Evolutionary conservation across 1,284 basidiomycete species (phyloP).

Genomic region (Phlebopus sp.): DNA sequence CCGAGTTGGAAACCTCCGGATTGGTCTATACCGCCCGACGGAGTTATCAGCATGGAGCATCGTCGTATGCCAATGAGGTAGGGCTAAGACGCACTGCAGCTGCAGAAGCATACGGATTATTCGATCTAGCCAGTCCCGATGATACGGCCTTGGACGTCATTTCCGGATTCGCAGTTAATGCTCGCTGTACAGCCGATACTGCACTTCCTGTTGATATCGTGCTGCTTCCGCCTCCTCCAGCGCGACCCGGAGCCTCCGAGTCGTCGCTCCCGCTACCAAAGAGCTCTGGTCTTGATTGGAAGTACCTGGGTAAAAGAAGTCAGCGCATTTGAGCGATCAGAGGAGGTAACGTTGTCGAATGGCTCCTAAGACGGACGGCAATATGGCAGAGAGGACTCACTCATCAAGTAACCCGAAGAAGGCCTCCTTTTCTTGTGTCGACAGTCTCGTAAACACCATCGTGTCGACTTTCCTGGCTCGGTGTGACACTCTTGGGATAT

Average conservation of each 20-base stretch:
- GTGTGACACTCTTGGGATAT: not conserved
- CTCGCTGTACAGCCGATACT: constrained; percentile 46
- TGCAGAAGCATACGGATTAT: constrained; percentile 25
- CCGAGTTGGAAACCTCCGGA: constrained; percentile 34
- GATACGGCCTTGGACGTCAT: constrained; percentile 42
- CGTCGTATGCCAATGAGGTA: too few relatives aligned
- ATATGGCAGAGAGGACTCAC: constrained; percentile 37
- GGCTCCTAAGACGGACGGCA: constrained; percentile 1
- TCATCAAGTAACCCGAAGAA: constrained; percentile 78
- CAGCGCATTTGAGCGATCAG: not conserved
- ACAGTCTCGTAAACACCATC: constrained; percentile 71
- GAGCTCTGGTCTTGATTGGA: constrained; percentile 71
- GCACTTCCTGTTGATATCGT: constrained; percentile 30
- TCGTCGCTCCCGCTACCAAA: constrained; percentile 24
- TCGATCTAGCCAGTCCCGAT: constrained; percentile 36
- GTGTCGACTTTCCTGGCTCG: not conserved
- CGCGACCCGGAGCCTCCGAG: constrained; percentile 18
- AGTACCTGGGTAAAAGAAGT: constrained; percentile 54
- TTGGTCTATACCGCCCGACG: constrained; percentile 13
- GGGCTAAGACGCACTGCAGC: constrained; percentile 19
- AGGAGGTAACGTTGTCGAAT: not conserved
- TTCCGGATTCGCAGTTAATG: constrained; percentile 45
- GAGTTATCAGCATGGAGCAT: not conserved
- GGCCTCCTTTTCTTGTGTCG: constrained; percentile 66
- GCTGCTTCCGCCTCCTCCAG: constrained; percentile 1